These are phyloP conservation scores for Hansfordia pulvinata DNA, from an alignment of 2,329 filamentous ascomycete species.

Conservation along the genomic window DNA sequence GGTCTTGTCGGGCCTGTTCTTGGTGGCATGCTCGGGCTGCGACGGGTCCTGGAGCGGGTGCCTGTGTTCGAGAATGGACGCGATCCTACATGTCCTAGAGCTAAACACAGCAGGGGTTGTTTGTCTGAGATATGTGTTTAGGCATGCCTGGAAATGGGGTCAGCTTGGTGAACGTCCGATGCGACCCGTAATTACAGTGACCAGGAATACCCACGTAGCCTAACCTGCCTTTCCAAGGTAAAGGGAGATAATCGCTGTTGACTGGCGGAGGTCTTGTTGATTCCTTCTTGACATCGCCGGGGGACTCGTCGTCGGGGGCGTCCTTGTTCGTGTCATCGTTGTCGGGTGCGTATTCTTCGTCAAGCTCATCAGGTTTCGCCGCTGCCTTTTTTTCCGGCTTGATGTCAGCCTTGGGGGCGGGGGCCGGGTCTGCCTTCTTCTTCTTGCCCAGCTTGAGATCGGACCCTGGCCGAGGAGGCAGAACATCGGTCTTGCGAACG, in stretches of 20 bases:
- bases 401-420: no score
- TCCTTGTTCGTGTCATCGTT: slow-evolving; percentile 7
- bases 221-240: slow-evolving; percentile 82
- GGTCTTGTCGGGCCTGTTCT: slow-evolving; percentile 71
- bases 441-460: not conserved
- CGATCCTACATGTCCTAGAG: slow-evolving; percentile 81
- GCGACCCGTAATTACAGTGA: slow-evolving; percentile 3
- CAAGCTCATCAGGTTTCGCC: slow-evolving; percentile 2
- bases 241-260: slow-evolving; percentile 68
- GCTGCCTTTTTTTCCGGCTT: slow-evolving; percentile 1
- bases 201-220: slow-evolving; percentile 56
- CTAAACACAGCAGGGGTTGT: slow-evolving; percentile 78
- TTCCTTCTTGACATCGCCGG: slow-evolving; percentile 8
- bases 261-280: slow-evolving; percentile 56
- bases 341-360: slow-evolving; percentile 3
- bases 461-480: no score
- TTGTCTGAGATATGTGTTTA: slow-evolving; percentile 81
- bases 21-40: slow-evolving; percentile 67
- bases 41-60: slow-evolving; percentile 65
- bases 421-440: slow-evolving; percentile 1
- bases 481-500: slow-evolving; percentile 2
- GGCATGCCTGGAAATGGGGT: slow-evolving; percentile 47
- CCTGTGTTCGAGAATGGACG: slow-evolving; percentile 79
- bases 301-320: not conserved
- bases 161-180: slow-evolving; percentile 7